Percentiles rank a stretch among this genome's conserved stretches.
Evolutionary conservation across 2,329 filamentous ascomycete genomes (phyloP).

Genomic region (Calonectria pteridis): DNA sequence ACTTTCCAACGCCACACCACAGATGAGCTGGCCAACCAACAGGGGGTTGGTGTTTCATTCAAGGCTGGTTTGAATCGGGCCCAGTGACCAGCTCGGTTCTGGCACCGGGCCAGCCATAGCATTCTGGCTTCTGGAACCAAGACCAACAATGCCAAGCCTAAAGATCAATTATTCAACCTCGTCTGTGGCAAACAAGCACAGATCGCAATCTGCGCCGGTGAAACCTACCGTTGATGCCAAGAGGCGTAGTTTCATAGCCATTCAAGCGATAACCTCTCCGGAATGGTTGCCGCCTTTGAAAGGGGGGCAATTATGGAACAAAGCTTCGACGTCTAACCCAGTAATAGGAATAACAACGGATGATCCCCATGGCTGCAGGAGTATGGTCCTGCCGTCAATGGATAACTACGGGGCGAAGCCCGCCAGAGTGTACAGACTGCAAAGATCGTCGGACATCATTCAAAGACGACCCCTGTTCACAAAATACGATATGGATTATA

Average conservation of each 20-base stretch:
- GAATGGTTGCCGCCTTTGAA: conserved; percentile 38
- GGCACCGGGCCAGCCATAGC: background rate
- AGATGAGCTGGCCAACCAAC: background rate
- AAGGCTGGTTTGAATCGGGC: background rate
- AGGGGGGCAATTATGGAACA: conserved; percentile 29
- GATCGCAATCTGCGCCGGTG: conserved; percentile 22
- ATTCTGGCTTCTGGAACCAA: background rate
- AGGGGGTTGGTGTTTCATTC: background rate
- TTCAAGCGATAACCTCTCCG: conserved; percentile 14
- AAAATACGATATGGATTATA: conserved; percentile 38
- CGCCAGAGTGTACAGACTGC: background rate
- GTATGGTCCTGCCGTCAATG: conserved; percentile 8
- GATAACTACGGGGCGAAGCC: conserved; percentile 33
- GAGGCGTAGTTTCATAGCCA: conserved; percentile 9
- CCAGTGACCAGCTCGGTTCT: background rate
- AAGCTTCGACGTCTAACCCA: conserved; percentile 31
- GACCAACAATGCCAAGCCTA: conserved; percentile 29
- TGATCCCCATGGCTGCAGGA: conserved; percentile 25
- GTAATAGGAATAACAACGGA: conserved; percentile 23
- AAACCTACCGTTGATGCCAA: conserved; percentile 28
- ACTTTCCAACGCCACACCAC: background rate
- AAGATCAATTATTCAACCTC: conserved; percentile 13
- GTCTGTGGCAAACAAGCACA: conserved; percentile 35
- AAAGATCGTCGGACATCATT: conserved; percentile 17
- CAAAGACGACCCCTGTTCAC: conserved; percentile 10